Conservation (phyloP, 228 moss, liverwort and hornwort genomes). For the Sphagnum magellanicum region DNA sequence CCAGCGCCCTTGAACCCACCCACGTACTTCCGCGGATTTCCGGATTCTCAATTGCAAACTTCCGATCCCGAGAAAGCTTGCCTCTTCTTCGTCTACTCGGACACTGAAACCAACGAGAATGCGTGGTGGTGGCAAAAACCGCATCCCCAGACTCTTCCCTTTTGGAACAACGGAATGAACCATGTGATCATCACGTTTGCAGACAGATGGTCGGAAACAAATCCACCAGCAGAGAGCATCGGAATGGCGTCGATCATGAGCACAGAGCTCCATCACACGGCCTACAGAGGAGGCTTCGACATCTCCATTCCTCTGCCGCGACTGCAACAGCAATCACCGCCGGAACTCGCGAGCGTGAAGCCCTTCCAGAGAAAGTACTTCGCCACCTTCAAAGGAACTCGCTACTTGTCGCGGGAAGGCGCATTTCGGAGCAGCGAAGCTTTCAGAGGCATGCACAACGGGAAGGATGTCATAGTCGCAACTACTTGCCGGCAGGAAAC, state of each 20-base stretch:
- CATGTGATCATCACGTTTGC: constrained; percentile 50
- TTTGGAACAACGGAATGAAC: constrained; percentile 47
- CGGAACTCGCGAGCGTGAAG: constrained; percentile 25
- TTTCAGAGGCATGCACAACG: constrained; percentile 45
- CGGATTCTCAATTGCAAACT: constrained; percentile 22
- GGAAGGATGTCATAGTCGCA: constrained; percentile 39
- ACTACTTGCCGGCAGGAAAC: constrained; percentile 48
- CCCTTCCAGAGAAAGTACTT: constrained; percentile 45
- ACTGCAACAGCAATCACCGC: constrained; percentile 9
- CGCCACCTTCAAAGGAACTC: constrained; percentile 41
- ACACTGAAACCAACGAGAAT: neutral
- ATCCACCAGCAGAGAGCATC: constrained; percentile 29
- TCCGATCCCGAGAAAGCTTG: constrained; percentile 41
- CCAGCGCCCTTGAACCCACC: constrained; percentile 14
- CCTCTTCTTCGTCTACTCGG: constrained; percentile 42
- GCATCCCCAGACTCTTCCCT: constrained; percentile 20
- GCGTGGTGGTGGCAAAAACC: constrained; percentile 29
- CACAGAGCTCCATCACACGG: constrained; percentile 44
- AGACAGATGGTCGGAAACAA: constrained; percentile 42
- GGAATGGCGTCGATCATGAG: constrained; percentile 52
- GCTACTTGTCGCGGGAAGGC: constrained; percentile 53
- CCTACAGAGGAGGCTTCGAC: constrained; percentile 42
- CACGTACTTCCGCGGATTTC: constrained; percentile 26
- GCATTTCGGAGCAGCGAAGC: constrained; percentile 30
- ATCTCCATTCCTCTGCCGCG: constrained; percentile 47